Conservation (phyloP, 148 eudicot genomes). For the Limonium bicolor region DNA sequence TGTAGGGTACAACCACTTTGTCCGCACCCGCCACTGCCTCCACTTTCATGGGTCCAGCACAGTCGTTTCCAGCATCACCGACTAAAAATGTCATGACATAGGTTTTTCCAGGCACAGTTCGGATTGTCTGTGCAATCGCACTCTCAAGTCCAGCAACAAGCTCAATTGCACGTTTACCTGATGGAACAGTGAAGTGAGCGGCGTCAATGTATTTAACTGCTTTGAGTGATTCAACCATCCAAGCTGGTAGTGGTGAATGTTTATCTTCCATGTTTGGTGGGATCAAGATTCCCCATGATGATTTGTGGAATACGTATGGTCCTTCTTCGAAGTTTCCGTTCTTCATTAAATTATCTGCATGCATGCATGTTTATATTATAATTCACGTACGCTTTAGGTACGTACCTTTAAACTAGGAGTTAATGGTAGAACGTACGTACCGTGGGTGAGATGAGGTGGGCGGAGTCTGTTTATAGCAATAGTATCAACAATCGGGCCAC, state of each 20-base stretch:
- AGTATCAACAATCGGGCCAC: constrained; percentile 31
- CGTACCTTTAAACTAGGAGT: too few species aligned
- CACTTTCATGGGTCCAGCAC: constrained; percentile 2
- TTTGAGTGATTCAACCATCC: constrained; percentile 70
- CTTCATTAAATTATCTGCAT: constrained; percentile 50
- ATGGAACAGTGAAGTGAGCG: constrained; percentile 49
- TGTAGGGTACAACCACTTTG: neutral
- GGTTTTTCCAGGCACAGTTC: neutral
- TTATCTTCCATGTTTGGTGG: constrained; percentile 41
- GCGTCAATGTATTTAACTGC: constrained; percentile 73
- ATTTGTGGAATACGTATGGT: constrained; percentile 56
- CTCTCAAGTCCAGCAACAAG: constrained; percentile 62
- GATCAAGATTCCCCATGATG: constrained; percentile 62
- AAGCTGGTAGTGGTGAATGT: constrained; percentile 43
- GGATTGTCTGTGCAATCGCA: constrained; percentile 38
- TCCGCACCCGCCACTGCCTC: neutral
- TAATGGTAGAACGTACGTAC: neutral
- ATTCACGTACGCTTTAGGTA: too few species aligned
- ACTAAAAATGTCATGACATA: neutral
- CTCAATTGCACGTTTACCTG: constrained; percentile 41
- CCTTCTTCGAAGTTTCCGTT: constrained; percentile 68
- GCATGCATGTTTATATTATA: too few species aligned
- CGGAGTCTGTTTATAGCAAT: constrained; percentile 8
- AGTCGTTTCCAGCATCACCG: constrained; percentile 1
- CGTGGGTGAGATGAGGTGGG: neutral